Conservation (phyloP, 805 yeast genomes). For the Diddensiella transvaalensis region DNA sequence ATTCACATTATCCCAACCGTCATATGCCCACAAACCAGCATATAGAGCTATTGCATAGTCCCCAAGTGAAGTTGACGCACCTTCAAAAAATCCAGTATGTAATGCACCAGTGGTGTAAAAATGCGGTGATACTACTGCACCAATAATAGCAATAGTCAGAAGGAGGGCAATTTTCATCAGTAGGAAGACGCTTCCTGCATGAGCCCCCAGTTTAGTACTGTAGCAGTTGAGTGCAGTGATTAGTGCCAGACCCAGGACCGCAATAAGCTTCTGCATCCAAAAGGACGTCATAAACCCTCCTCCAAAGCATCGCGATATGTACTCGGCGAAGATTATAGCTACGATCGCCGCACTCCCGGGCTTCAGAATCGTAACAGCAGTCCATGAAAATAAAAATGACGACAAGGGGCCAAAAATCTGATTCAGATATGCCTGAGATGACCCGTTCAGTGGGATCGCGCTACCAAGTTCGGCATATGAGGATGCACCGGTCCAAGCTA, state of each 20-base stretch:
- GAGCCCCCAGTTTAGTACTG: conserved; percentile 32
- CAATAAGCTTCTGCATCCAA: conserved; percentile 33
- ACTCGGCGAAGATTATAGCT: conserved; percentile 39
- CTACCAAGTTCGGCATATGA: conserved; percentile 41
- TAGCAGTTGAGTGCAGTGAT: conserved; percentile 30
- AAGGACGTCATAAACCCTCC: conserved; percentile 18
- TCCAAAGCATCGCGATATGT: conserved; percentile 29
- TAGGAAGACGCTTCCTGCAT: conserved; percentile 33
- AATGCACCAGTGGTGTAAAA: conserved; percentile 26
- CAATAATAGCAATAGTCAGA: conserved; percentile 30
- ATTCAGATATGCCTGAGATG: conserved; percentile 38
- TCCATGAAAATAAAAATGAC: conserved; percentile 39
- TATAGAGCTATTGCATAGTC: conserved; percentile 37
- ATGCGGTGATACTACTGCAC: conserved; percentile 24
- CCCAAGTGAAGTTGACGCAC: conserved; percentile 29
- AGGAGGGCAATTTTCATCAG: conserved; percentile 34
- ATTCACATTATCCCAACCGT: conserved; percentile 44
- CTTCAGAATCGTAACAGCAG: conserved; percentile 36
- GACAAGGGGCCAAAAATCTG: conserved; percentile 37
- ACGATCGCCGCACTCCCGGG: conserved; percentile 42
- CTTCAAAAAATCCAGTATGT: conserved; percentile 25
- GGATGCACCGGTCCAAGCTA: conserved; percentile 44
- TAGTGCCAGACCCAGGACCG: conserved; percentile 28
- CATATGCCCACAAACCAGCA: conserved; percentile 44
- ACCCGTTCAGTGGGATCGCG: conserved; percentile 40